These are phyloP conservation scores for Daldinia grandis DNA, from an alignment of 495 filamentous ascomycete genomes.

Conservation along the genomic window DNA sequence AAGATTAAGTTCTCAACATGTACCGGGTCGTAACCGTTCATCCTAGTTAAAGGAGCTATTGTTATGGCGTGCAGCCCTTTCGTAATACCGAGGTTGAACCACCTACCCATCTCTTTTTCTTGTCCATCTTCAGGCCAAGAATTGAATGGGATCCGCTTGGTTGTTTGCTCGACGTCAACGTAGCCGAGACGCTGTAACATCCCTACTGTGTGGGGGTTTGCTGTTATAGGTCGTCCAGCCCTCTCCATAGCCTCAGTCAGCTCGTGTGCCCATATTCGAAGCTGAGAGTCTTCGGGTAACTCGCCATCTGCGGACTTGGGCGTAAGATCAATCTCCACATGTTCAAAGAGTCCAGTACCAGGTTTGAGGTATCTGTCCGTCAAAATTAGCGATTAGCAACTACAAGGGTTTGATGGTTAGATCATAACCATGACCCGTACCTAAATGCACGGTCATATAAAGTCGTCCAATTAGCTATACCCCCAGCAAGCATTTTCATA, in stretches of 20 bases:
- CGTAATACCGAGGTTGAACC: constrained; percentile 83
- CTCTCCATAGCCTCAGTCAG: constrained; percentile 75
- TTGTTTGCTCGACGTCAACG: constrained; percentile 78
- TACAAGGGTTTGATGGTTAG: constrained; percentile 5
- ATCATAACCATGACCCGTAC: constrained; percentile 52
- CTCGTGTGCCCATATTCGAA: constrained; percentile 73
- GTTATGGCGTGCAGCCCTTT: constrained; percentile 78
- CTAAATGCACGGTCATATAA: constrained; percentile 74
- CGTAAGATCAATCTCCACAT: constrained; percentile 88
- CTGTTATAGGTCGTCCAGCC: constrained; percentile 68
- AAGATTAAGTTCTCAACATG: constrained; percentile 69
- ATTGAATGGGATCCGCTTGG: constrained; percentile 77
- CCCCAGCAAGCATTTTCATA: constrained; percentile 80
- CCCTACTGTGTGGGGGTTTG: constrained; percentile 70
- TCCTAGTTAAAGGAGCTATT: constrained; percentile 76
- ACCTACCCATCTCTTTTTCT: constrained; percentile 75
- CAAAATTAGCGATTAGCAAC: constrained; percentile 27
- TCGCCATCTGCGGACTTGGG: constrained; percentile 79
- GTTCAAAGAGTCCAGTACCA: constrained; percentile 79
- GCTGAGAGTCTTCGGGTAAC: constrained; percentile 57
- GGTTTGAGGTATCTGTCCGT: constrained; percentile 75
- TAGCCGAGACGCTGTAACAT: constrained; percentile 79
- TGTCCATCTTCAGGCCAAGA: constrained; percentile 77
- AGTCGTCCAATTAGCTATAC: constrained; percentile 78
- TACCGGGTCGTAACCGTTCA: constrained; percentile 68